Evolutionary conservation across 225 moss, liverwort and hornwort species (phyloP), one percentile per base, ranked within the genome.

Genomic region (Marchantia polymorpha): DNA sequence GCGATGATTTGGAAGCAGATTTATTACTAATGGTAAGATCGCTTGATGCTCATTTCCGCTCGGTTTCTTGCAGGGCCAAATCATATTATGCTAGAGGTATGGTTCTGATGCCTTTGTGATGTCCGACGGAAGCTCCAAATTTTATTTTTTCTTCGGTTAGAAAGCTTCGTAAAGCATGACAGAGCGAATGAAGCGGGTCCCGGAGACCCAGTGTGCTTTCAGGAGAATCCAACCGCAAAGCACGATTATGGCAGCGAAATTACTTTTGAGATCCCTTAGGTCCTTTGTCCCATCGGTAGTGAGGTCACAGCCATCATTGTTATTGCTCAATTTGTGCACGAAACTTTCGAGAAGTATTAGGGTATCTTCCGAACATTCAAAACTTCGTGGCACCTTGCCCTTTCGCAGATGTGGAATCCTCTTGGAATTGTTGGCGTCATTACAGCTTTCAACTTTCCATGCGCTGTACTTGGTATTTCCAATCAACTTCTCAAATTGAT

Each of bases 41-140:
- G 65, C 65, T 50, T 61, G 50, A 50, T 19, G 39, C 23, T n/a
- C 23, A 3, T 71, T n/a, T 15, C 20, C 8, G 6, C 49, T 49
- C 48, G 20, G 26, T 53, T 49, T 56, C 46, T 85, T 83, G 83
- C 91, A 94, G 96, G 94, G 73, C 91, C 96, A 61, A 91, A 92
- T 69, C 94, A 96, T 85, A 86, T 84, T 75, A 96, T 96, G 96
- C 88, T 92, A 86, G 96, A 96, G 96, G 96, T 96, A 83, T 54
- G 77, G 51, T 19, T 55, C 71, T 72, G 20, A 23, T 64, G n/a
- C 25, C 64, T 64, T 12, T 27, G 23, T 64, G 3, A 25, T 10
- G 11, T 64, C n/a, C 7, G 20, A 58, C 58, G 15, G 20, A 39
- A 39, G 39, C 39, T 39, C 39, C 39, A 39, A 39, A 58, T 5